Conservation (phyloP, 805 yeast species). For the Blastobotrys mokoenaii region DNA sequence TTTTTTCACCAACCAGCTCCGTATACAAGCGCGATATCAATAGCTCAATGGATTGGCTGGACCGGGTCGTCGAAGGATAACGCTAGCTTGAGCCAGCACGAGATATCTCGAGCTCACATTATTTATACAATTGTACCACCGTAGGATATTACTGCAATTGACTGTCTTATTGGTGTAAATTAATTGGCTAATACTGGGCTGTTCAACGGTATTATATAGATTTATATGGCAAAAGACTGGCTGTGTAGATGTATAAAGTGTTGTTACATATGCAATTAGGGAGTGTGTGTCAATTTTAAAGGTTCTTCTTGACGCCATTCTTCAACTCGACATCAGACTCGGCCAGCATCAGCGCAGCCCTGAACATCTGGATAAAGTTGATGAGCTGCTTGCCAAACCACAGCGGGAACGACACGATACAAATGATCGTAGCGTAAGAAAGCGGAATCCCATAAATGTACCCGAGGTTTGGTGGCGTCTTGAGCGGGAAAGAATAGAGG, state of each 20-base stretch:
- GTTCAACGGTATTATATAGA: too few species aligned
- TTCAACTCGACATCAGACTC: constrained; percentile 53
- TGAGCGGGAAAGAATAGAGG: constrained; percentile 54
- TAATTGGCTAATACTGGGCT: too few species aligned
- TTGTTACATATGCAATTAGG: too few species aligned
- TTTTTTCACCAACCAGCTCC: neutral
- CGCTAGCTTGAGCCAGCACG: too few species aligned
- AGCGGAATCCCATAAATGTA: constrained; percentile 30
- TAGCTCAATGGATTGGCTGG: neutral
- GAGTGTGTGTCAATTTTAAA: too few species aligned
- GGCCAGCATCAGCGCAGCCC: constrained; percentile 79
- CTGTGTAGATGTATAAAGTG: too few species aligned
- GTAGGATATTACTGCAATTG: too few species aligned
- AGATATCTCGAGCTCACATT: too few species aligned
- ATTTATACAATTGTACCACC: too few species aligned
- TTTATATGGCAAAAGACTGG: too few species aligned
- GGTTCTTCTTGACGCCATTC: neutral
- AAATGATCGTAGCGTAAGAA: constrained; percentile 54
- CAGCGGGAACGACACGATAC: constrained; percentile 63
- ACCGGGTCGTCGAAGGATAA: too few species aligned
- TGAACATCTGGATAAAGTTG: constrained; percentile 77
- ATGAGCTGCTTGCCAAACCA: constrained; percentile 88
- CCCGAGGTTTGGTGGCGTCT: constrained; percentile 34
- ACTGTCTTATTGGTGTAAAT: too few species aligned
- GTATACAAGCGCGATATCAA: neutral